Evolutionary conservation across 805 yeast genomes (phyloP).

Genomic region (Hermanozyma aechmeae): DNA sequence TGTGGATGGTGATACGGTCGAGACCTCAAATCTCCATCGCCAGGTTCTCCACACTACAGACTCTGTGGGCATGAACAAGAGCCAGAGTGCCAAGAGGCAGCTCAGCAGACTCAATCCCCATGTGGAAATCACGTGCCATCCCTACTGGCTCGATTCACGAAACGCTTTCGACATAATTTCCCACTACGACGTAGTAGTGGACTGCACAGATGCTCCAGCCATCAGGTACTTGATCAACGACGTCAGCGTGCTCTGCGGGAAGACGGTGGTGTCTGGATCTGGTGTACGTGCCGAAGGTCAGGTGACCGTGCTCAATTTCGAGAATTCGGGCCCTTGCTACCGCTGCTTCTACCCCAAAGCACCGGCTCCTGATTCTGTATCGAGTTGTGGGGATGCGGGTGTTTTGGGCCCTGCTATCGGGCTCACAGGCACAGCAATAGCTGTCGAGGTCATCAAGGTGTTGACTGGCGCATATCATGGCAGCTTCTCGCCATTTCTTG

Average conservation of each 20-base stretch:
- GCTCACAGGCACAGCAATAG: conserved; percentile 79
- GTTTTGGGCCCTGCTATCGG: conserved; percentile 97
- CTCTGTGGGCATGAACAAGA: conserved; percentile 61
- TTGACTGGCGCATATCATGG: conserved; percentile 45
- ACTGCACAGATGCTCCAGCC: conserved; percentile 91
- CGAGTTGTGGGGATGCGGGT: conserved; percentile 89
- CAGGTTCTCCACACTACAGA: conserved; percentile 73
- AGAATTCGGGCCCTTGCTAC: conserved; percentile 77
- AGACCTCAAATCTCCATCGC: conserved; percentile 77
- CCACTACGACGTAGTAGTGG: conserved; percentile 71
- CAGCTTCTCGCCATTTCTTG: conserved; percentile 58
- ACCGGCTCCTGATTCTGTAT: conserved; percentile 74
- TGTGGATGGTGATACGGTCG: conserved; percentile 81
- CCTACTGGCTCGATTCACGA: conserved; percentile 36
- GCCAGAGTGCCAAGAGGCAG: conserved; percentile 63
- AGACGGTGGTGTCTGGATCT: conserved; percentile 82
- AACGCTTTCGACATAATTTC: conserved; percentile 59
- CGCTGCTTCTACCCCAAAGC: conserved; percentile 89
- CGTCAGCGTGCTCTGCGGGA: conserved; percentile 57
- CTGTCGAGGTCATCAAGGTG: conserved; percentile 75
- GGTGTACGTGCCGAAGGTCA: conserved; percentile 93
- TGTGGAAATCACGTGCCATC: conserved; percentile 46
- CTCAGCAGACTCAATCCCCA: conserved; percentile 56
- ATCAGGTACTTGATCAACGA: conserved; percentile 84
- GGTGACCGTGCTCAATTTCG: conserved; percentile 61